Conservation (phyloP, 306 rosid genomes). For the Rosa rugosa region DNA sequence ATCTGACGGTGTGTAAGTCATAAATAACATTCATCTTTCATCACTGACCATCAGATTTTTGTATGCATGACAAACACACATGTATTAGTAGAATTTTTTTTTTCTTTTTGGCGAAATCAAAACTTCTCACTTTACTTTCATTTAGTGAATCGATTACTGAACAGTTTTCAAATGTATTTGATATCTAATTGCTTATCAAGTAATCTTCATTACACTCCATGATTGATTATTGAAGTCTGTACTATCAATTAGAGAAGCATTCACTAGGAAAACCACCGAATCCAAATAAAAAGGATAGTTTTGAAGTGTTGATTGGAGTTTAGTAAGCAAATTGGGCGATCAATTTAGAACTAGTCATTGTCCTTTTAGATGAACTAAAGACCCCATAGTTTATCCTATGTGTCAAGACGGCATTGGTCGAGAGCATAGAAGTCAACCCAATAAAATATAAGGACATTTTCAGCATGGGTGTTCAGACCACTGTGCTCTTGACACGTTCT, state of each 20-base stretch:
- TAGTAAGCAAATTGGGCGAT: background rate
- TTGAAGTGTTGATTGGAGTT: background rate
- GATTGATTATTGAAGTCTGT: background rate
- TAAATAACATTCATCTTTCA: no score
- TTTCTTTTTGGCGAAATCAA: no score
- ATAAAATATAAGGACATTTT: background rate
- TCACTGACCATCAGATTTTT: no score
- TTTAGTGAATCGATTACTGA: no score
- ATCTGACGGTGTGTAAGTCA: no score
- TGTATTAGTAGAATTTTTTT: no score
- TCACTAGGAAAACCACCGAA: background rate
- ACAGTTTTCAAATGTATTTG: background rate
- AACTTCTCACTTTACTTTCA: no score
- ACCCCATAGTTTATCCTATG: background rate
- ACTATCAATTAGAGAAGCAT: background rate
- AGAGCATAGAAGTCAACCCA: background rate
- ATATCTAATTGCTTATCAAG: background rate
- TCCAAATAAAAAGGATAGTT: background rate
- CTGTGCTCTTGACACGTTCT: slow-evolving; percentile 16
- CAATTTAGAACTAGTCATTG: background rate
- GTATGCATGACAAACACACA: no score
- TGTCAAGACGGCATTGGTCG: background rate
- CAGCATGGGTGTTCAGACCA: background rate
- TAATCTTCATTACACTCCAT: no score
- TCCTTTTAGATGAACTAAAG: background rate